Evolutionary conservation across 257 asterid genomes (phyloP).

Genomic region (Nicotiana undulata): DNA sequence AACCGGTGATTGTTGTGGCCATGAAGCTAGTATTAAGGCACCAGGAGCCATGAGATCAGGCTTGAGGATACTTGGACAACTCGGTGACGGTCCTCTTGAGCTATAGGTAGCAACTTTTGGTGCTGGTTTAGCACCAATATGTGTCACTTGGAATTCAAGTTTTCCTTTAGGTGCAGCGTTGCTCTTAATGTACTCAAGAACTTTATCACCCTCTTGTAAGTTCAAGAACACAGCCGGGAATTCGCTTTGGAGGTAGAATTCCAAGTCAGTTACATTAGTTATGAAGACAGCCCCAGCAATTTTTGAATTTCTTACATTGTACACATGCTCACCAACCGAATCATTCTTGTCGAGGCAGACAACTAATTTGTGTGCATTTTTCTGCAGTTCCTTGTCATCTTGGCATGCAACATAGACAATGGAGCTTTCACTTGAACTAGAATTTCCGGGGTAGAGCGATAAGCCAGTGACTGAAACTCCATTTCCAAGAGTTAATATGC

Average conservation of each 20-base stretch:
- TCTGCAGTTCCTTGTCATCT: conserved; percentile 19
- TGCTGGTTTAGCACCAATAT: conserved; percentile 36
- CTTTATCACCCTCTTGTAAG: conserved; percentile 30
- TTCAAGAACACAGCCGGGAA: conserved; percentile 43
- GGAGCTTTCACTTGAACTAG: conserved; percentile 21
- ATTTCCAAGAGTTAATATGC: conserved; percentile 35
- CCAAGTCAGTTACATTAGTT: conserved; percentile 35
- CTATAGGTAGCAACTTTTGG: conserved; percentile 60
- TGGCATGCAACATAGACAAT: conserved; percentile 23
- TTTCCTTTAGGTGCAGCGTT: conserved; percentile 31
- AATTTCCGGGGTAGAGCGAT: conserved; percentile 51
- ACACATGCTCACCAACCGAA: conserved; percentile 31
- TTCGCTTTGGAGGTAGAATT: conserved; percentile 19
- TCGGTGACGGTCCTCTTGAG: conserved; percentile 75
- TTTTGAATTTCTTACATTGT: conserved; percentile 19
- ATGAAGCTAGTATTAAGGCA: conserved; percentile 51
- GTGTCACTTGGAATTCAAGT: conserved; percentile 37
- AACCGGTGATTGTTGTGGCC: conserved; percentile 31
- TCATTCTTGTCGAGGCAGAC: conserved; percentile 45
- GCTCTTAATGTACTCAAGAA: conserved; percentile 34
- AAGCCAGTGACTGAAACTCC: conserved; percentile 33
- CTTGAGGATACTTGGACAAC: conserved; percentile 55
- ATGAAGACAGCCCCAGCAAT: conserved; percentile 46
- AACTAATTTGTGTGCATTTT: conserved; percentile 17
- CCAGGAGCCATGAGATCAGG: conserved; percentile 76